Evolutionary conservation across 768 basidiomycete genomes (phyloP).

Genomic region (Kwoniella dendrophila): DNA sequence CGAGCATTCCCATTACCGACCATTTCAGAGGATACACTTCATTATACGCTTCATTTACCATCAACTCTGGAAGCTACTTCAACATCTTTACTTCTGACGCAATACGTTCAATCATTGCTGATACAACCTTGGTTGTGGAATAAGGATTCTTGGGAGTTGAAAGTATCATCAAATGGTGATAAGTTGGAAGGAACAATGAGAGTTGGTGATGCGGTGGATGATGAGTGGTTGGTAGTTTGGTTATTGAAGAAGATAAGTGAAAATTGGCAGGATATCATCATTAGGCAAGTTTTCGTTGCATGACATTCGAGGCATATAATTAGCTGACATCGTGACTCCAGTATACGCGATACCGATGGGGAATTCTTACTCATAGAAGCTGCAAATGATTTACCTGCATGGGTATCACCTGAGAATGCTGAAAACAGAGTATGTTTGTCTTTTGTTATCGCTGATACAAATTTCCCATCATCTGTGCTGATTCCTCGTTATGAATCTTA

Average conservation of each 20-base stretch:
- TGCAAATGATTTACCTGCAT: constrained; percentile 80
- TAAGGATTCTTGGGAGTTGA: constrained; percentile 54
- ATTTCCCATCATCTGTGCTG: background rate
- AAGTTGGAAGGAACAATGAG: constrained; percentile 80
- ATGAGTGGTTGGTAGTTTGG: constrained; percentile 96
- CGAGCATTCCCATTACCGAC: constrained; percentile 63
- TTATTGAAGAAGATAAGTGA: constrained; percentile 73
- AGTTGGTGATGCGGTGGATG: constrained; percentile 95
- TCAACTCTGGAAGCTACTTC: constrained; percentile 49
- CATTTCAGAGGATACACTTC: constrained; percentile 82
- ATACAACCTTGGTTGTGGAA: constrained; percentile 55
- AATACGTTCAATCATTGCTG: constrained; percentile 64
- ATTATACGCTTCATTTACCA: constrained; percentile 71
- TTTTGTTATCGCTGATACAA: constrained; percentile 2
- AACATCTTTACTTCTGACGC: constrained; percentile 66
- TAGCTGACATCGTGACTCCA: constrained; percentile 46
- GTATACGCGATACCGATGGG: constrained; percentile 86
- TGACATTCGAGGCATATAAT: background rate
- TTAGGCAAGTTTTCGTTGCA: constrained; percentile 63
- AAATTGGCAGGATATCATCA: constrained; percentile 72
- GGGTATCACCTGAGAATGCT: constrained; percentile 89
- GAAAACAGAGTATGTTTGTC: constrained; percentile 83
- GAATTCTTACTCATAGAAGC: constrained; percentile 96
- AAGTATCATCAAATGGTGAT: constrained; percentile 29
- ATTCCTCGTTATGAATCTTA: background rate